A percentile compares a stretch with the other conserved stretches of the same genome.
Evolutionary conservation across 768 basidiomycete genomes (phyloP).

Genomic region (Mycena leptocephala): DNA sequence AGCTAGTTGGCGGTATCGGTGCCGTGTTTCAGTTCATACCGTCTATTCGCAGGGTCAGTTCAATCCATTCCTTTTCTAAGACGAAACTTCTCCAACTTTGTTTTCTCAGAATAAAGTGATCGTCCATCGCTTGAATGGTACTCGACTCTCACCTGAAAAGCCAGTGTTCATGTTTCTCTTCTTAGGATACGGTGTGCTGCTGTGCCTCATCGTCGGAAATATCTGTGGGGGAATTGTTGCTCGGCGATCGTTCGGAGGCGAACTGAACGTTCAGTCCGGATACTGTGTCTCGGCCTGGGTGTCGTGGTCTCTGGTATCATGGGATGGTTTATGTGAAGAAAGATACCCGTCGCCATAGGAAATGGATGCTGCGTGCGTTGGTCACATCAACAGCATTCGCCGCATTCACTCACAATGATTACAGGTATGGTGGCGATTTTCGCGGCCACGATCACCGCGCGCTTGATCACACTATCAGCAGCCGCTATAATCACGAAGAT

Average conservation of each 20-base stretch:
- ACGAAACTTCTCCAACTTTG: not conserved
- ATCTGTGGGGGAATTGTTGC: conserved; percentile 39
- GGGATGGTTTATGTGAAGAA: conserved; percentile 41
- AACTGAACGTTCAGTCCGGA: conserved; percentile 44
- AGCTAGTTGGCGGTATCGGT: conserved; percentile 41
- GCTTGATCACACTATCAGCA: conserved; percentile 37
- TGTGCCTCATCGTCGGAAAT: conserved; percentile 39
- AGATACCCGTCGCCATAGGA: conserved; percentile 43
- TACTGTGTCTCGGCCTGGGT: conserved; percentile 42
- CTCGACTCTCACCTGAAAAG: no score
- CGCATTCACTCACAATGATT: not conserved
- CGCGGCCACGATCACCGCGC: conserved; percentile 32
- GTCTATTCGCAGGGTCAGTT: conserved; percentile 39
- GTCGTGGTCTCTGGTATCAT: conserved; percentile 33
- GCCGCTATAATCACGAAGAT: conserved; percentile 36
- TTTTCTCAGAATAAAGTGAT: conserved; percentile 32
- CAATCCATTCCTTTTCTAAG: not conserved
- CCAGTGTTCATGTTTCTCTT: not conserved
- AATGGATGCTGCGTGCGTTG: conserved; percentile 48
- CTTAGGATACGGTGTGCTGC: conserved; percentile 38
- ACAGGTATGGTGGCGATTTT: conserved; percentile 43
- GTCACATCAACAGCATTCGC: not conserved
- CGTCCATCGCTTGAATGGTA: conserved; percentile 44
- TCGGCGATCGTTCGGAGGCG: conserved; percentile 42
- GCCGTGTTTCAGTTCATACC: conserved; percentile 44